Conservation (phyloP, 805 yeast genomes). For the Cyberlindnera americana region DNA sequence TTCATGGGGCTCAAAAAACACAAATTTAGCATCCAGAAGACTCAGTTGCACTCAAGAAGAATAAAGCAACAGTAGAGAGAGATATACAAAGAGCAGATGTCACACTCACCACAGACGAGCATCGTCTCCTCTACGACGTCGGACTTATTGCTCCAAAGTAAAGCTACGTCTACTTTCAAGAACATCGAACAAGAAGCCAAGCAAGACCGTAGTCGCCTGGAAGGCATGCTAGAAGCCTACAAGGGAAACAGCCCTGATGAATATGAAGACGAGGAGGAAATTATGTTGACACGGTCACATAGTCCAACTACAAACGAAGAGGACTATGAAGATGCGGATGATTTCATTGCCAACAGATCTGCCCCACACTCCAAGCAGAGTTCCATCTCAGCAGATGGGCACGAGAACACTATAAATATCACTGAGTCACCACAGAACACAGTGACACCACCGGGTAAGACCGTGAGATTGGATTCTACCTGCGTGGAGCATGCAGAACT, state of each 20-base stretch:
- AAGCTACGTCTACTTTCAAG: constrained; percentile 3
- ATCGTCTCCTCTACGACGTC: constrained; percentile 15
- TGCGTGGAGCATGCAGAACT: too few relatives aligned
- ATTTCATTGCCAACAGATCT: constrained; percentile 18
- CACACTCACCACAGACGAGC: constrained; percentile 8
- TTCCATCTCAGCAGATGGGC: not conserved
- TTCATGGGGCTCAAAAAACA: constrained; percentile 3
- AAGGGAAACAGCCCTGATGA: constrained; percentile 3
- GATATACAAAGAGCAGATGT: not conserved
- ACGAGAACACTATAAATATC: not conserved
- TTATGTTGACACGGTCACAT: not conserved
- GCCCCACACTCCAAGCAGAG: constrained; percentile 2
- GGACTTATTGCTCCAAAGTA: constrained; percentile 8
- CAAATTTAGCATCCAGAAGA: not conserved
- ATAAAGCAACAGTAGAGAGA: not conserved
- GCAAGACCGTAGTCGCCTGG: constrained; percentile 17
- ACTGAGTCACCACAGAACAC: not conserved
- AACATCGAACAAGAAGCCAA: constrained; percentile 12
- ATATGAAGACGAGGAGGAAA: not conserved
- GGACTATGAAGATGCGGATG: constrained; percentile 23
- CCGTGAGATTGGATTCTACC: too few relatives aligned
- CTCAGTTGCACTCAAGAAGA: not conserved
- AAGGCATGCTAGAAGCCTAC: constrained; percentile 14
- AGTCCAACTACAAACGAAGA: constrained; percentile 9
- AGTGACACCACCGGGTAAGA: not conserved